Conservation (phyloP, 768 basidiomycete genomes). For the Cystoderma amianthinum region DNA sequence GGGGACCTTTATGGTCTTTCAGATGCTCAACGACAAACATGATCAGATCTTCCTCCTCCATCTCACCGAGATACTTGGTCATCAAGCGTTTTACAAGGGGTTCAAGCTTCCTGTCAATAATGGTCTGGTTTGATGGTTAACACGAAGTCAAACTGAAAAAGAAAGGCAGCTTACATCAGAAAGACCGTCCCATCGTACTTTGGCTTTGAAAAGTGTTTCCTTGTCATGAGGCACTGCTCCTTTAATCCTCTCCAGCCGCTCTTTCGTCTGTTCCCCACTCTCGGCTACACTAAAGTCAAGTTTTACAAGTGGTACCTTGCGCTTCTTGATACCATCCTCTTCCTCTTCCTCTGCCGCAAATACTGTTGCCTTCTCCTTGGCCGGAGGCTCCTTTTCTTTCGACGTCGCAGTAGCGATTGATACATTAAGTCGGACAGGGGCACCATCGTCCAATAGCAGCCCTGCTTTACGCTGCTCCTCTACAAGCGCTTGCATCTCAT, state of each 20-base stretch:
- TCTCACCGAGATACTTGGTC: slow-evolving; percentile 83
- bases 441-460: slow-evolving; percentile 85
- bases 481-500: slow-evolving; percentile 88
- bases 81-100: slow-evolving; percentile 79
- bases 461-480: slow-evolving; percentile 90
- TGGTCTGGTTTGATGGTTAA: slow-evolving; percentile 49
- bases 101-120: slow-evolving; percentile 84
- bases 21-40: slow-evolving; percentile 93
- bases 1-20: slow-evolving; percentile 82
- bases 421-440: slow-evolving; percentile 82
- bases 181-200: slow-evolving; percentile 89
- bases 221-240: slow-evolving; percentile 70
- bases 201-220: slow-evolving; percentile 73
- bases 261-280: slow-evolving; percentile 69
- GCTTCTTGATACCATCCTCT: slow-evolving; percentile 76
- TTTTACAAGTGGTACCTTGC: slow-evolving; percentile 82
- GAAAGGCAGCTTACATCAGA: slow-evolving; percentile 58
- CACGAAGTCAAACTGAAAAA: slow-evolving; percentile 5
- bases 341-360: slow-evolving; percentile 85
- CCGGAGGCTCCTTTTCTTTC: slow-evolving; percentile 34
- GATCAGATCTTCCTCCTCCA: slow-evolving; percentile 90
- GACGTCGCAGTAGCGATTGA: slow-evolving; percentile 47
- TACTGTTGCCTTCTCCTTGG: slow-evolving; percentile 50
- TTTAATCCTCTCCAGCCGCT: slow-evolving; percentile 73
- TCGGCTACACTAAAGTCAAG: slow-evolving; percentile 86